These are phyloP conservation scores for Aureobasidium subglaciale DNA, from an alignment of 2,329 filamentous ascomycete genomes.

Conservation along the genomic window DNA sequence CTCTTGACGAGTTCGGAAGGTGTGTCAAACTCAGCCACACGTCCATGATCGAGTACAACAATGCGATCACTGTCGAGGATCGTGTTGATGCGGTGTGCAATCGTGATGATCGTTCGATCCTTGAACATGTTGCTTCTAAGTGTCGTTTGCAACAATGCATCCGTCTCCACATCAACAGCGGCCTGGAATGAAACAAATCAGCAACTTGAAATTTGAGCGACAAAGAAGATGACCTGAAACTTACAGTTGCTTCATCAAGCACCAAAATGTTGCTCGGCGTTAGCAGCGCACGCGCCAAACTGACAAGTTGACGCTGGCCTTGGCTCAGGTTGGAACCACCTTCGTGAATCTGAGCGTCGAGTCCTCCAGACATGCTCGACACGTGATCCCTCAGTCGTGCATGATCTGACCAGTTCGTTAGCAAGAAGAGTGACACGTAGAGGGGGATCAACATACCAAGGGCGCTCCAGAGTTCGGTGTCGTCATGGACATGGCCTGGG, in stretches of 20 bases:
- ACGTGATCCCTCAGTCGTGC: conserved; percentile 90
- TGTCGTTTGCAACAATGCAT: conserved; percentile 58
- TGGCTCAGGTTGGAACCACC: conserved; percentile 94
- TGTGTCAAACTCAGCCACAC: conserved; percentile 87
- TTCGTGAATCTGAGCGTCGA: conserved; percentile 89
- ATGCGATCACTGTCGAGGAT: conserved; percentile 86
- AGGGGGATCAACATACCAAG: conserved; percentile 58
- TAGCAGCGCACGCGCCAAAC: conserved; percentile 84
- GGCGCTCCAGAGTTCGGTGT: conserved; percentile 95
- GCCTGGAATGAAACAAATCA: conserved; percentile 36
- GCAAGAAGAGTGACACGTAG: conserved; percentile 14
- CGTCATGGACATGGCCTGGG: conserved; percentile 88
- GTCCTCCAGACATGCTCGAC: conserved; percentile 73
- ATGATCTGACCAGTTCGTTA: conserved; percentile 57
- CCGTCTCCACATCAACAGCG: conserved; percentile 63
- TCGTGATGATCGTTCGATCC: conserved; percentile 94
- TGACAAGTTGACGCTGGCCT: conserved; percentile 90
- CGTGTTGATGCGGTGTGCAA: conserved; percentile 96
- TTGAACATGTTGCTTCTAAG: conserved; percentile 64
- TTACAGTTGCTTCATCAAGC: conserved; percentile 88
- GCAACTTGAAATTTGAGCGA: conserved; percentile 1
- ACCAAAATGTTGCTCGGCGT: conserved; percentile 96
- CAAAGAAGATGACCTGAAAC: conserved; percentile 46
- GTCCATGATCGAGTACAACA: conserved; percentile 84
- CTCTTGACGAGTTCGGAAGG: conserved; percentile 69